These are phyloP conservation scores for Blastobotrys terrestris DNA, from an alignment of 805 yeast species.

Conservation along the genomic window DNA sequence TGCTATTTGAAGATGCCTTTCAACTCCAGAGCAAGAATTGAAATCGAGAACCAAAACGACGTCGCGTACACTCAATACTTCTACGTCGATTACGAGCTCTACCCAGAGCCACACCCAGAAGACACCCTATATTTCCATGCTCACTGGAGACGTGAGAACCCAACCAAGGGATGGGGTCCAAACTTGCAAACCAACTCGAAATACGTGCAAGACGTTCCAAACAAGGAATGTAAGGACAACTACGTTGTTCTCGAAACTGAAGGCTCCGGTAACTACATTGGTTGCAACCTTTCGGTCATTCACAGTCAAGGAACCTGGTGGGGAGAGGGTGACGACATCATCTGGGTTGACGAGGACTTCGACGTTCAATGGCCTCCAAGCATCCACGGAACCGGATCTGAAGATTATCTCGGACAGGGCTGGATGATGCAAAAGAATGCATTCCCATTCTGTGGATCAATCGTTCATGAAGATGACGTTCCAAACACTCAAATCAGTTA, in stretches of 20 bases:
- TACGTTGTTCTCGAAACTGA: constrained; percentile 3
- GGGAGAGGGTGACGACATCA: constrained; percentile 4
- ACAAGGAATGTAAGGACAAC: neutral
- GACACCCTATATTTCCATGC: constrained; percentile 1
- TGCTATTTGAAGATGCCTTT: constrained; percentile 1
- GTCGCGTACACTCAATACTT: neutral
- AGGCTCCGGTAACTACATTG: neutral
- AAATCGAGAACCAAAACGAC: constrained; percentile 1
- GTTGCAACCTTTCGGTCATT: neutral
- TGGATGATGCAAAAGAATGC: constrained; percentile 1
- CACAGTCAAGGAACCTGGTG: constrained; percentile 3
- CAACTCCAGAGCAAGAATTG: neutral
- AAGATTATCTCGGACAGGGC: neutral
- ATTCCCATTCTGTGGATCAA: neutral
- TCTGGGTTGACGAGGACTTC: neutral
- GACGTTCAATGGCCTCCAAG: constrained; percentile 1
- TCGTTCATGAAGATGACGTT: constrained; percentile 2
- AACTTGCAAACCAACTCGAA: constrained; percentile 3
- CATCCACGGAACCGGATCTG: constrained; percentile 2
- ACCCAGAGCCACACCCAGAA: neutral
- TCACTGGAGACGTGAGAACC: constrained; percentile 1
- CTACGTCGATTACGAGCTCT: constrained; percentile 1
- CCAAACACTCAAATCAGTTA: constrained; percentile 2
- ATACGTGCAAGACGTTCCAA: neutral
- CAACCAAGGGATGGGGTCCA: constrained; percentile 2